Evolutionary conservation across 1,284 basidiomycete genomes (phyloP).

Genomic region (Trichosporon sp.): DNA sequence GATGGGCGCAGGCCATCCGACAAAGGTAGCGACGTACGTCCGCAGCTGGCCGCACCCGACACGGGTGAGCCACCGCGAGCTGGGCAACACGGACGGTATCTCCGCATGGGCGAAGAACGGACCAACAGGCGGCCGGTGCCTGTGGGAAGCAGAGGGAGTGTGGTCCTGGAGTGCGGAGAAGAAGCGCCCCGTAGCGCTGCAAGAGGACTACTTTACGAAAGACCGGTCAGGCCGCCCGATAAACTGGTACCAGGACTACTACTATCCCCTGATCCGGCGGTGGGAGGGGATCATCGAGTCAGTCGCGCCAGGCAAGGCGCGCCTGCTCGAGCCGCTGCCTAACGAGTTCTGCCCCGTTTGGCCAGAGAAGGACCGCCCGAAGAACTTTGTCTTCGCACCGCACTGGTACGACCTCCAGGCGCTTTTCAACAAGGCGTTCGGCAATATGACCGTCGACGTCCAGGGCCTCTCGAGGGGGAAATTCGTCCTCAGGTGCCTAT

Average conservation of each 20-base stretch:
- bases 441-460: conserved; percentile 79
- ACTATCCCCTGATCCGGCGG: conserved; percentile 68
- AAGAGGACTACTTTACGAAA: conserved; percentile 78
- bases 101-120: conserved; percentile 67
- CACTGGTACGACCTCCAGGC: conserved; percentile 92
- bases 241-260: conserved; percentile 79
- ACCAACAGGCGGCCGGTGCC: conserved; percentile 63
- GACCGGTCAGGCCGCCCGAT: conserved; percentile 62
- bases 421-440: conserved; percentile 73
- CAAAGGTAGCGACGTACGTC: conserved; percentile 64
- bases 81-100: conserved; percentile 52
- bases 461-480: conserved; percentile 80
- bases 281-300: conserved; percentile 65
- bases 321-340: conserved; percentile 75
- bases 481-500: conserved; percentile 70
- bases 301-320: conserved; percentile 50
- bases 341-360: conserved; percentile 85
- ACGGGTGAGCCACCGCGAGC: conserved; percentile 47
- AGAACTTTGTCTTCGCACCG: conserved; percentile 78
- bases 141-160: conserved; percentile 88
- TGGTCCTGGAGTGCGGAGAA: conserved; percentile 81
- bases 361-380: conserved; percentile 59
- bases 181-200: conserved; percentile 65
- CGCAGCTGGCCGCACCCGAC: conserved; percentile 82
- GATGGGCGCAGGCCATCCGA: conserved; percentile 71